Conservation (phyloP, 2,329 filamentous ascomycete species). For the Microthyrium microscopicum region DNA sequence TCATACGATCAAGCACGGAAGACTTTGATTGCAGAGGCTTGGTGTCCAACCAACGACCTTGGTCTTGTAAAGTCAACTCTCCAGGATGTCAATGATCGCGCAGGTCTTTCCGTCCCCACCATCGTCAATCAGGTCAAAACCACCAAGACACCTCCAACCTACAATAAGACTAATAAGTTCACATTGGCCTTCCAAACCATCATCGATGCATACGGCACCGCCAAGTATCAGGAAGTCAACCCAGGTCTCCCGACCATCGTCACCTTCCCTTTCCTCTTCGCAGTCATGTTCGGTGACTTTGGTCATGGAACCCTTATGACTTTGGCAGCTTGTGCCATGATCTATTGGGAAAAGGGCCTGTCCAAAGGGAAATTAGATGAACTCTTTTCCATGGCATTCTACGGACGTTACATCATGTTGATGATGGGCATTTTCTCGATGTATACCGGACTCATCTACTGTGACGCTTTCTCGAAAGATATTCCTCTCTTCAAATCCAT, state of each 20-base stretch:
- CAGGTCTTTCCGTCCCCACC: slow-evolving; percentile 89
- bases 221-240: slow-evolving; percentile 95
- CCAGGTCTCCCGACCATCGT: slow-evolving; percentile 88
- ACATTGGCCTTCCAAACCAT: slow-evolving; percentile 98
- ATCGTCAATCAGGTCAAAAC: slow-evolving; percentile 97
- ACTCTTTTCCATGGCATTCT: slow-evolving; percentile 96
- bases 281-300: slow-evolving; percentile 98
- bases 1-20: slow-evolving; percentile 92
- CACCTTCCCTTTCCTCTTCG: slow-evolving; percentile 98
- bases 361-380: slow-evolving; percentile 81
- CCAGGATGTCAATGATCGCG: slow-evolving; percentile 90
- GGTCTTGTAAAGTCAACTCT: slow-evolving; percentile 80
- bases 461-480: slow-evolving; percentile 89
- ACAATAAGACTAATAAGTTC: slow-evolving; percentile 96
- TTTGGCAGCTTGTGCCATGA: slow-evolving; percentile 71
- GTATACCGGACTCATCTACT: slow-evolving; percentile 94
- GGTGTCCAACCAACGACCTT: slow-evolving; percentile 87
- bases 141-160: slow-evolving; percentile 93
- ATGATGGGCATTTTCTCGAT: slow-evolving; percentile 97
- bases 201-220: slow-evolving; percentile 94
- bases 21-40: slow-evolving; percentile 92
- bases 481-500: slow-evolving; percentile 78
- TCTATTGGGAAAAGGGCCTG: slow-evolving; percentile 85
- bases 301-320: slow-evolving; percentile 89
- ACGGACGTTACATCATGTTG: slow-evolving; percentile 93